Evolutionary conservation across 1,284 basidiomycete genomes (phyloP), one percentile per base, ranked within the genome.

Genomic region (Heliocybe sulcata): DNA sequence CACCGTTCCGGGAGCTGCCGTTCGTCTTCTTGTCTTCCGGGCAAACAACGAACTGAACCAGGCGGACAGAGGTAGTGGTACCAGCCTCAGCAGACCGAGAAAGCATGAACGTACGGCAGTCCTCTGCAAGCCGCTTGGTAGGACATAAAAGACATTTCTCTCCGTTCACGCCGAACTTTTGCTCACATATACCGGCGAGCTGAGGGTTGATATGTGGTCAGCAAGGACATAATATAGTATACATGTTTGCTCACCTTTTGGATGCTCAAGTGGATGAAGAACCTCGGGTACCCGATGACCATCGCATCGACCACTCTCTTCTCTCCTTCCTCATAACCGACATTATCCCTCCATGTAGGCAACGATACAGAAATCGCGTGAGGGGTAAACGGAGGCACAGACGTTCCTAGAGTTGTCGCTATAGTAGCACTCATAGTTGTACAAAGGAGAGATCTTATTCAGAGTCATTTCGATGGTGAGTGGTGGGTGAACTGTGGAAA

Each of bases 321-420:
- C n/a, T 90, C 85, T 12, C 94, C 94, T 64, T 94, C 90, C 69
- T 98, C 96, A 63, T 98, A 99, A 12, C 80, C 95, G 50, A 99
- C 83, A 62, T 90, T 94, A 71, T 98, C 97, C 52, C 77, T 75
- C 96, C 96, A 99, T 19, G 82, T 92, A 0, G 97, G 97, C 0
- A 99, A 79, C 6, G 94, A 98, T n/a, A 98, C 95, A 0, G 94
- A 96, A 58, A 98, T 94, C 35, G 97, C 97, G 66, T 99, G 97
- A 3, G 87, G 80, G 0, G 84, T 87, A 64, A 80, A 77, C 0
- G 85, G 78, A 22, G 87, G 87, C 0, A 90, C 76, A 2, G 82
- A 60, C 22, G 71, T 67, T 1, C 87, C 87, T 14, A 88, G 63
- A 1, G 77, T 47, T 14, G 51, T 47, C 61, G 59, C 48, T 52